phyloP scores from a whole-genome alignment of 768 basidiomycete species.

The Asterophora parasitica region DNA sequence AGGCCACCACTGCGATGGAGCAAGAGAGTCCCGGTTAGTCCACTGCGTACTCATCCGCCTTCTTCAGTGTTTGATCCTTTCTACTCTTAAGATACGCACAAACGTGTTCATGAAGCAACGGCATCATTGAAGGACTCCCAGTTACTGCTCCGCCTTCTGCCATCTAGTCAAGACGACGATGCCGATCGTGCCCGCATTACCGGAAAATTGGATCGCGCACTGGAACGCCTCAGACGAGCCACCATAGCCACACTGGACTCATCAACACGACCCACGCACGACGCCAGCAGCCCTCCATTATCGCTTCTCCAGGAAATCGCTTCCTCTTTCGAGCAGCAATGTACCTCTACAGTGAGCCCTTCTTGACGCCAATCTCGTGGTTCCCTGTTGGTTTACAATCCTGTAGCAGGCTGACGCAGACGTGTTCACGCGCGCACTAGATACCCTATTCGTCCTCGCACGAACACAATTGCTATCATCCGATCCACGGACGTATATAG shows the following conservation, averaged over 20 bases:
- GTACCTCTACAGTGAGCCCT: slow-evolving; percentile 26
- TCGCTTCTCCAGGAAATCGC: slow-evolving; percentile 33
- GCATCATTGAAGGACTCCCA: slow-evolving; percentile 15
- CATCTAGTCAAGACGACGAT: slow-evolving; percentile 11
- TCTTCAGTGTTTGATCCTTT: neutral
- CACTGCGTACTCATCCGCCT: neutral
- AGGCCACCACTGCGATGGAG: slow-evolving; percentile 38
- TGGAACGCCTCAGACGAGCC: slow-evolving; percentile 56
- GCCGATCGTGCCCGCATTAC: slow-evolving; percentile 35
- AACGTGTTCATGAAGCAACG: slow-evolving; percentile 18
- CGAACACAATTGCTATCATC: slow-evolving; percentile 34
- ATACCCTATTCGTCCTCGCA: slow-evolving; percentile 53
- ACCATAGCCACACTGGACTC: slow-evolving; percentile 43
- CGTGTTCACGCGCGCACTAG: slow-evolving; percentile 40
- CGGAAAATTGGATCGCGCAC: slow-evolving; percentile 53
- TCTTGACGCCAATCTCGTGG: neutral
- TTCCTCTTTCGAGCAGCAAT: slow-evolving; percentile 23
- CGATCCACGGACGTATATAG: slow-evolving; percentile 42
- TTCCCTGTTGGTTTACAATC: slow-evolving; percentile 1
- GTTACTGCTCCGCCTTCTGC: slow-evolving; percentile 14
- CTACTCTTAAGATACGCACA: slow-evolving; percentile 6
- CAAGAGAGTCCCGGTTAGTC: slow-evolving; percentile 16
- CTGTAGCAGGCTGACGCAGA: slow-evolving; percentile 26
- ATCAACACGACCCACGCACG: slow-evolving; percentile 1
- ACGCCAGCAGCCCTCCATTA: slow-evolving; percentile 13